phyloP scores from a whole-genome alignment of 2,329 filamentous ascomycete species.

The Metarhizium brunneum region DNA sequence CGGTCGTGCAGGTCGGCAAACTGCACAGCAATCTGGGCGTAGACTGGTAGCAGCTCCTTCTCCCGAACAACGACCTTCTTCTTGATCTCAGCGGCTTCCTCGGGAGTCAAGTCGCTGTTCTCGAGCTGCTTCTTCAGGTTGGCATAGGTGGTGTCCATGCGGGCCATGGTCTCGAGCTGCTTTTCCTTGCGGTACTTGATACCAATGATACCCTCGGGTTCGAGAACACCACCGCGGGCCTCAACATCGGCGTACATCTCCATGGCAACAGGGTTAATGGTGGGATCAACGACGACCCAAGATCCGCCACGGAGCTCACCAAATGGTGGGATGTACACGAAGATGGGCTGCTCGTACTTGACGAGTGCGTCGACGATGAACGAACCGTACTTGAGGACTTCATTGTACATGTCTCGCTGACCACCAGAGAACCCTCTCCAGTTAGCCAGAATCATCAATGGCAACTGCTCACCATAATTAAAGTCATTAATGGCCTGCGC shows the following conservation, averaged over 20 bases:
- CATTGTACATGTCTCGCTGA: conserved; percentile 99
- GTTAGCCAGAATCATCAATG: conserved; percentile 98
- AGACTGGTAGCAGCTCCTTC: conserved; percentile 82
- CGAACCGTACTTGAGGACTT: conserved; percentile 98
- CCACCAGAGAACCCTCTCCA: conserved; percentile 99
- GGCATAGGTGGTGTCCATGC: conserved; percentile 76
- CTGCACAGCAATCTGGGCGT: conserved; percentile 89
- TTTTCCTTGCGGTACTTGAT: conserved; percentile 98
- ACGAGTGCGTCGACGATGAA: conserved; percentile 98
- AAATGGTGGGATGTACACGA: conserved; percentile 95
- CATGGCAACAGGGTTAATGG: conserved; percentile 94
- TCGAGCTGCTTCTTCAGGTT: conserved; percentile 71
- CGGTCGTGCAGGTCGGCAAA: conserved; percentile 97
- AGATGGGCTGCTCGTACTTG: conserved; percentile 97
- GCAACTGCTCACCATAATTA: conserved; percentile 97
- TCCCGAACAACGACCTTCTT: conserved; percentile 76
- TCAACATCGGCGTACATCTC: conserved; percentile 99
- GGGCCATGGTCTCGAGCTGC: conserved; percentile 95
- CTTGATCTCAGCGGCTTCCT: conserved; percentile 73
- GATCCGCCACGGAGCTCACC: conserved; percentile 97
- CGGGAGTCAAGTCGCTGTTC: conserved; percentile 53
- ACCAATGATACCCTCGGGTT: conserved; percentile 95
- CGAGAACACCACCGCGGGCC: conserved; percentile 89
- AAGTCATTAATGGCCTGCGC: conserved; percentile 98
- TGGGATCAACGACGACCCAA: conserved; percentile 98